Base-by-base conservation (phyloP, 2,329 filamentous ascomycete species). In the Emmonsia crescens region DNA sequence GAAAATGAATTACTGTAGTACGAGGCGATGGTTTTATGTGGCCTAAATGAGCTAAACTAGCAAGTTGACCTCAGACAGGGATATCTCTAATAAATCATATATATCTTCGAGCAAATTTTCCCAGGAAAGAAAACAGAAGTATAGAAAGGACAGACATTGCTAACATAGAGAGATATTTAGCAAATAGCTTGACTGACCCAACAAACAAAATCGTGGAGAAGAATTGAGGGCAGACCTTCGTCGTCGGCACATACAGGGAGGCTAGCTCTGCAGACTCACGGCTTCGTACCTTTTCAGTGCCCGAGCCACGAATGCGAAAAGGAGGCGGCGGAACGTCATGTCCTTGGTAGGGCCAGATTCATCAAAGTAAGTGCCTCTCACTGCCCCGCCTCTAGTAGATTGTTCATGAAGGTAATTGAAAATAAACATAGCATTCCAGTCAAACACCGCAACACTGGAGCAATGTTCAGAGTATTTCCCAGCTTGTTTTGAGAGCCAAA, bases 371-470 rank as follows among this genome's bases (percentile, higher is more conserved):
- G 51, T 55, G 24, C 51, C 51, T 36, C 33, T 55, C 33, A 36
- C 51, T 14, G 33, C 27, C 51, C 24, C 33, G 33, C 27, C 27
- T 31, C 33, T 55, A 14, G 27, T 31, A n/a, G 24, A 55, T 31
- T 55, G 27, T 36, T 55, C 51, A 19, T 55, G 27, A 55, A 55
- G 51, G 51, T 31, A 55, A 55, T 55, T 36, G 51, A 55, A 55
- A 14, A 55, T 55, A 36, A 55, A 55, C 51, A 55, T 55, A 31
- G 51, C 51, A n/a, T 12, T 55, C 51, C 51, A 55, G 44, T 48
- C 44, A 48, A 48, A 48, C 44, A 48, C 44, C n/a, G 44, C 44
- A 48, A 48, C 44, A 48, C 44, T 48, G 44, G 44, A 5, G 44
- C 44, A 48, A 16, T 48, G 44, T 48, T 48, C 44, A 5, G 44